These are phyloP conservation scores for Plasmodium vivax DNA, from an alignment of 169 alveolate genomes.

Conservation along the genomic window DNA sequence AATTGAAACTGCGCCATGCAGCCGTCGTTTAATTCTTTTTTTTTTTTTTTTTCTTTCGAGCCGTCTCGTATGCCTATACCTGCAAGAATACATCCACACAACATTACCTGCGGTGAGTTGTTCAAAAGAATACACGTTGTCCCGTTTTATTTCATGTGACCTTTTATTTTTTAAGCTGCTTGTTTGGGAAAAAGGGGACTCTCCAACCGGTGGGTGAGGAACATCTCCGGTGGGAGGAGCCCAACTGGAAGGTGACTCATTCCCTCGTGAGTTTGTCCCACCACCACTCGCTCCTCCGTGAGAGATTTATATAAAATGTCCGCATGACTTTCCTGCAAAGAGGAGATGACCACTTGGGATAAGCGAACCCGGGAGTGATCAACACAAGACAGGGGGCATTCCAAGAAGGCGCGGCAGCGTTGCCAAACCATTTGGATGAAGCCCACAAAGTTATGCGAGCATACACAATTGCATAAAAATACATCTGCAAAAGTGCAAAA, in stretches of 20 bases:
- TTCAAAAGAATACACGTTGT: not conserved
- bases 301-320: not conserved
- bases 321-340: not conserved
- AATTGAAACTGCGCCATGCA: not conserved
- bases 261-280: not conserved
- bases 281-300: not conserved
- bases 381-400: not conserved
- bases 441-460: not conserved
- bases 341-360: not conserved
- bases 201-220: not conserved
- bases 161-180: not conserved
- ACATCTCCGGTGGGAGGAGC: not conserved
- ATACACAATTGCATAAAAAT: not conserved
- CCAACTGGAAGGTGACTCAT: not conserved
- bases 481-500: not conserved
- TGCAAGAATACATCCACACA: not conserved
- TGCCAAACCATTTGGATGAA: not conserved
- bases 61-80: not conserved
- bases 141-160: not conserved
- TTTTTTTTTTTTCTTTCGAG: not conserved
- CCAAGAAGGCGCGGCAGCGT: not conserved
- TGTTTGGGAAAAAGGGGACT: not conserved
- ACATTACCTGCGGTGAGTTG: not conserved
- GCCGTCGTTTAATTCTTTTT: not conserved
- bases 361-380: not conserved